These are phyloP conservation scores for Tuber magnatum DNA, from an alignment of 495 filamentous ascomycete genomes.

Conservation along the genomic window DNA sequence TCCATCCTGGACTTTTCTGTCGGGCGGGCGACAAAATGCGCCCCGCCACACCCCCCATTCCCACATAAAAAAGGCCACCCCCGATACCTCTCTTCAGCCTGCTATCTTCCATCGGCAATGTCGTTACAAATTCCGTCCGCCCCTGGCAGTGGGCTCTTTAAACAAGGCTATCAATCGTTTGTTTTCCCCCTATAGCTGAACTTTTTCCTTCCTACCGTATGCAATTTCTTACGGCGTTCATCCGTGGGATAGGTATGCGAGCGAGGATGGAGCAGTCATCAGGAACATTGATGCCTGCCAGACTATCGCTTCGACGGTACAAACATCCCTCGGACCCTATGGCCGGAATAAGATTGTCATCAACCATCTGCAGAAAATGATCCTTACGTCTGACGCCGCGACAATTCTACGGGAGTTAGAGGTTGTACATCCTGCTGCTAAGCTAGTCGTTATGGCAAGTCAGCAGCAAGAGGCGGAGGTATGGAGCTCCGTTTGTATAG, in stretches of 20 bases:
- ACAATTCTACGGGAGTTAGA: slow-evolving; percentile 96
- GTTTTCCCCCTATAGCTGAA: slow-evolving; percentile 31
- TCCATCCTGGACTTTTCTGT: not conserved
- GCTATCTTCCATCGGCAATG: slow-evolving; percentile 51
- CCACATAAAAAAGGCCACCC: not conserved
- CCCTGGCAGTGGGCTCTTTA: slow-evolving; percentile 89
- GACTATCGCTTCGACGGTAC: slow-evolving; percentile 89
- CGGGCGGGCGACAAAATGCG: not conserved
- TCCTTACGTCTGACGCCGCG: slow-evolving; percentile 93
- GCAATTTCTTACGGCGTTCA: slow-evolving; percentile 10
- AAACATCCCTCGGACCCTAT: slow-evolving; percentile 93
- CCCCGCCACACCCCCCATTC: not conserved
- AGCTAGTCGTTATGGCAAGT: slow-evolving; percentile 97
- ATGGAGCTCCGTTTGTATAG: slow-evolving; percentile 3
- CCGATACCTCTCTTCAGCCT: not conserved
- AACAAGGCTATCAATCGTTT: slow-evolving; percentile 93
- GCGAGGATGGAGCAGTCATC: slow-evolving; percentile 97
- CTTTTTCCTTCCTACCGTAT: slow-evolving; percentile 19
- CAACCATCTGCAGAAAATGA: slow-evolving; percentile 99
- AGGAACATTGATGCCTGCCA: slow-evolving; percentile 98
- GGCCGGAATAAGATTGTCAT: slow-evolving; percentile 99
- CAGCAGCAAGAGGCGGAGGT: slow-evolving; percentile 93
- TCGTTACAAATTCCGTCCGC: slow-evolving; percentile 90
- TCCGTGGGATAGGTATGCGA: slow-evolving; percentile 64
- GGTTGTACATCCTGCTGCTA: slow-evolving; percentile 96